Evolutionary conservation across 768 basidiomycete species (phyloP), one percentile per base, ranked within the genome.

Genomic region (Boletus sp.): DNA sequence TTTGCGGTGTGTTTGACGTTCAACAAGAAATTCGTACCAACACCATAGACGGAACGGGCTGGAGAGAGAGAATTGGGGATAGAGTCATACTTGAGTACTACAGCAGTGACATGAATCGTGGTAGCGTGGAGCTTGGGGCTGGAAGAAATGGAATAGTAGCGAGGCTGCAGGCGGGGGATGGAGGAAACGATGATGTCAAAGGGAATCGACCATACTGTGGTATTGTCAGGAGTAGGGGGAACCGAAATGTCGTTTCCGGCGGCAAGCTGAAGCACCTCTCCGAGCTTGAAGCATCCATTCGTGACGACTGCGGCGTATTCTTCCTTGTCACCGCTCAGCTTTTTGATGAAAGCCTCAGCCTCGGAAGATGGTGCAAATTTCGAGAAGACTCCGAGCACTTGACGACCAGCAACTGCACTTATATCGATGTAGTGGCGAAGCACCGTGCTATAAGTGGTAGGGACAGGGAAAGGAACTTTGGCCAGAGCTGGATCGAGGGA

Each of bases 71-170:
- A 69, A 56, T 74, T 80, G 33, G 78, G 70, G 13, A 83, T 64
- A 27, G 88, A 86, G 69, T 95, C 78, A 72, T 96, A 98, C 70
- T 94, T 93, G 69, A 98, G 85, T 10, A 98, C 93, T 49, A 99
- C 97, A 50, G 83, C 89, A 15, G 97, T 99, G 63, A 94, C 86
- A 71, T 99, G 97, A 62, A 99, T 93, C 8, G 88, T 77, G 55
- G 81, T 84, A n/a, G 95, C 83, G 70, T 93, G 70, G 10, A 98
- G 76, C 71, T 98, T 98, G 40, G 97, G 94, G 58, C 91, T 93
- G 19, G 95, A 98, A 9, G 97, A 98, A 71, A 99, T 98, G 33
- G 97, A 99, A 73, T 96, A 99, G 77, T 90, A 99, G 52, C 97
- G 88, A 33, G 97, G 94, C 70, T 98, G 96, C 19, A 99, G 82